Base-by-base conservation (phyloP, 2,329 filamentous ascomycete species). In the Claviceps sp. region DNA sequence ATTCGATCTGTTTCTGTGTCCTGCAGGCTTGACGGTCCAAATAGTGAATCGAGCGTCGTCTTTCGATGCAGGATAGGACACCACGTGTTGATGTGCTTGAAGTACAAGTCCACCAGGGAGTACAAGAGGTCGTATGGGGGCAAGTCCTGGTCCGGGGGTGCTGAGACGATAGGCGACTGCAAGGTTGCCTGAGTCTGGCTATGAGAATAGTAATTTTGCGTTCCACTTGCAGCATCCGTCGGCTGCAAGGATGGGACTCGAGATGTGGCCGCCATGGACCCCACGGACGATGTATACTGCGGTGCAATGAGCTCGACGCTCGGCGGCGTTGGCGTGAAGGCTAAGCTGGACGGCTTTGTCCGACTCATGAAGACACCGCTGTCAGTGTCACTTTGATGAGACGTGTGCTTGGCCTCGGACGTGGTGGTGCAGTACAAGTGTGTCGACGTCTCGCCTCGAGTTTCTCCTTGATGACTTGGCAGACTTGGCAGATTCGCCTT, bases 1-100 rank as follows among this genome's bases (percentile, higher is more conserved):
- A 95, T 85, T 43, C 85, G 78, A 62, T 95, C 89, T 1, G 85
- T 82, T 66, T 94, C 89, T 1, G 85, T 82, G 65, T 94, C 87
- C 39, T 90, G 85, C 2, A 93, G 71, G 1, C 83, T 79, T 0
- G 82, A 80, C 1, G 83, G 79, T 0, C 88, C 88, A 58, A 95
- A 95, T 0, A 95, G 74, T 0, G 82, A 81, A 59, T 95, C 86
- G 8, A 95, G 67, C 0, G 88, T 95, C 4, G 85, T 82, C 61
- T 86, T 82, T 22, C 88, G 80, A 66, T 95, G 88, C n/a, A 95
- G 72, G 23, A 95, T 93, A 0, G 90, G 89, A 63, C 88, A 95
- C 84, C 85, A 89, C 0, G 83, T 85, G 60, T 88, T 88, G 63
- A 88, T 79, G 60, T 88, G 82, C 55, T 87, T 86, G 61, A 89